phyloP scores from a whole-genome alignment of 2,329 filamentous ascomycete genomes.

The Colletotrichum chlorophyti region DNA sequence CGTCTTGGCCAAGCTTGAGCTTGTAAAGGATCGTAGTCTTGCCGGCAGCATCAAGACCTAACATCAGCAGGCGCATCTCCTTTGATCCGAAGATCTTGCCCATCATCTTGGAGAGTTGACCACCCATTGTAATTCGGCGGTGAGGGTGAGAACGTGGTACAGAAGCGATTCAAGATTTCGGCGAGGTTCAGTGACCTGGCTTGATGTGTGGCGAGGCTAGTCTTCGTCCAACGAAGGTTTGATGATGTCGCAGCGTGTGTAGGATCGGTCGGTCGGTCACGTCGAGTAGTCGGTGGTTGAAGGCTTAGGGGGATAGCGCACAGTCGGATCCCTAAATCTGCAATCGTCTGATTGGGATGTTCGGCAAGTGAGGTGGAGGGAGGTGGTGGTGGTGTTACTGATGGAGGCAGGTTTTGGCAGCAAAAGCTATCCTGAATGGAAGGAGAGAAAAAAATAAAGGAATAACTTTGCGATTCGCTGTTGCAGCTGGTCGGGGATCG shows the following conservation, averaged over 20 bases:
- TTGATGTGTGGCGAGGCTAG: constrained; percentile 4
- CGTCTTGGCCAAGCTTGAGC: constrained; percentile 96
- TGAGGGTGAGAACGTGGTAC: background rate
- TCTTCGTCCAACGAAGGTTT: background rate
- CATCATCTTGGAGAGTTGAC: constrained; percentile 94
- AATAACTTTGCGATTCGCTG: constrained; percentile 21
- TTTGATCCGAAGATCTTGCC: constrained; percentile 99
- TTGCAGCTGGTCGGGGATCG: constrained; percentile 21
- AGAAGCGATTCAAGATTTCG: too few relatives aligned
- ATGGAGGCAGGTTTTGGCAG: background rate
- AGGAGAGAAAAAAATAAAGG: background rate
- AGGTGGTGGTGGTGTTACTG: constrained; percentile 6
- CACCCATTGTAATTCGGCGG: constrained; percentile 74
- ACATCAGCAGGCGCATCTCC: constrained; percentile 98
- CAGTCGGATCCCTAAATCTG: background rate
- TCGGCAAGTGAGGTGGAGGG: background rate
- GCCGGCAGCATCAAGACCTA: constrained; percentile 95
- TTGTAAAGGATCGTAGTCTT: constrained; percentile 99
- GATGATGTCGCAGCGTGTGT: constrained; percentile 15
- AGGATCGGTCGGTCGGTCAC: constrained; percentile 1
- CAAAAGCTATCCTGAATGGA: constrained; percentile 11
- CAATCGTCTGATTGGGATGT: background rate
- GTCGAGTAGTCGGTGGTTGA: background rate
- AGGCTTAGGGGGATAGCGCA: background rate
- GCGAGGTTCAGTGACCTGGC: background rate